Evolutionary conservation across 1,284 basidiomycete species (phyloP), one percentile per base, ranked within the genome.

Genomic region (Lentinula novae-zelandiae): DNA sequence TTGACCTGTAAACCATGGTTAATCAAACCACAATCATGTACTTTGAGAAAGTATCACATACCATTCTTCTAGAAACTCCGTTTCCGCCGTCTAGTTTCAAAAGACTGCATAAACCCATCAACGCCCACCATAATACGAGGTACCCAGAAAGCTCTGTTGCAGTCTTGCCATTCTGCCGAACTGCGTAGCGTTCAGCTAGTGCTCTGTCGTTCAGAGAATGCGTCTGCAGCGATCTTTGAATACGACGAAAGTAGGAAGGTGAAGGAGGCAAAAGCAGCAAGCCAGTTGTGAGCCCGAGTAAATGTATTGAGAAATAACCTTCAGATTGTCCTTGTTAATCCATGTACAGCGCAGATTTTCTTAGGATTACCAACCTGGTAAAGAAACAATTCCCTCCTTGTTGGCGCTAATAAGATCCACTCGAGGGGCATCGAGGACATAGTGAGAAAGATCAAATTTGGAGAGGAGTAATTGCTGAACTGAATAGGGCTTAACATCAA

Each of bases 291-390:
- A 96, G 77, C 1, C 95, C 96, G 10, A 98, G 76, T 2, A 98
- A 77, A 70, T 96, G 95, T 62, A 99, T 88, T 0, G 94, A 83
- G 7, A 97, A 79, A 73, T 99, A 99, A 5, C 96, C 96, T 91
- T 64, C 9, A 40, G 54, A n/a, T 58, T 54, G 60, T 57, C 50
- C 31, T 27, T 17, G 22, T 49, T 27, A 53, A 10, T 22, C 53
- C n/a, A 27, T 33, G 22, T 13, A 13, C 36, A 12, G 36, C 36
- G 3, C 36, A 38, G 33, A 42, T 2, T 38, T n/a, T 5, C 27
- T 62, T 39, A 36, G n/a, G 34, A 12, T 6, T 48, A 9, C 77
- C 59, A 60, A 89, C 92, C 92, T 53, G 85, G 75, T 31, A 98
- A 79, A 3, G 90, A 95, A 22, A 89, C 80, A 40, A 99, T 69